A percentile compares a stretch with the other conserved stretches of the same genome.
phyloP scores from a whole-genome alignment of 208 protist genomes.

The Leishmania arabica region DNA sequence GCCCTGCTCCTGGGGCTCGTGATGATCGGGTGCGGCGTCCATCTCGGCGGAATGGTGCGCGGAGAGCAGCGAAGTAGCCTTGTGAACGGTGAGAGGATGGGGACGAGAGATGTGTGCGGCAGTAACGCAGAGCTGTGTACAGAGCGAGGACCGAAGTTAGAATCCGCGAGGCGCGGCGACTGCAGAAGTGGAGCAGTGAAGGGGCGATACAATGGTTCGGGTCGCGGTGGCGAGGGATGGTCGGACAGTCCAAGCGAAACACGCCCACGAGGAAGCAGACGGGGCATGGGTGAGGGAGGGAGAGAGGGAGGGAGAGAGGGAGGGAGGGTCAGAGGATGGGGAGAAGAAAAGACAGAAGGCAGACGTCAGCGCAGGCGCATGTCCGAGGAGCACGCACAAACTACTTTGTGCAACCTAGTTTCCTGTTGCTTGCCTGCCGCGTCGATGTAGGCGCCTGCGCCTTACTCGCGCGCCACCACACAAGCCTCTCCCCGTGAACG shows the following conservation, averaged over 20 bases:
- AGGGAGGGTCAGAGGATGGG: neutral
- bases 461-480: neutral
- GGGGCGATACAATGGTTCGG: too few relatives aligned
- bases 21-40: neutral
- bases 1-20: neutral
- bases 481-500: neutral
- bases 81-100: neutral
- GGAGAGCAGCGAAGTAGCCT: neutral
- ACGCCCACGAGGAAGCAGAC: too few relatives aligned
- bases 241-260: too few relatives aligned
- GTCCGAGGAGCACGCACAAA: neutral
- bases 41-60: neutral
- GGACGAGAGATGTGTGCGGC: neutral
- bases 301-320: neutral
- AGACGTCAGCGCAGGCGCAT: neutral
- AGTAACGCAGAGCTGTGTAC: neutral
- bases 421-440: neutral
- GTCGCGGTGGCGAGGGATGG: too few relatives aligned
- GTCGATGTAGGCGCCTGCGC: neutral
- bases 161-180: too few relatives aligned
- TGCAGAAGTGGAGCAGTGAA: too few relatives aligned
- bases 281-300: neutral
- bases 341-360: neutral
- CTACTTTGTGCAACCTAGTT: neutral
- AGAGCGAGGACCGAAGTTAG: neutral